Evolutionary conservation across 306 rosid species (phyloP), one percentile per base, ranked within the genome.

Genomic region (Cicer judaicum): DNA sequence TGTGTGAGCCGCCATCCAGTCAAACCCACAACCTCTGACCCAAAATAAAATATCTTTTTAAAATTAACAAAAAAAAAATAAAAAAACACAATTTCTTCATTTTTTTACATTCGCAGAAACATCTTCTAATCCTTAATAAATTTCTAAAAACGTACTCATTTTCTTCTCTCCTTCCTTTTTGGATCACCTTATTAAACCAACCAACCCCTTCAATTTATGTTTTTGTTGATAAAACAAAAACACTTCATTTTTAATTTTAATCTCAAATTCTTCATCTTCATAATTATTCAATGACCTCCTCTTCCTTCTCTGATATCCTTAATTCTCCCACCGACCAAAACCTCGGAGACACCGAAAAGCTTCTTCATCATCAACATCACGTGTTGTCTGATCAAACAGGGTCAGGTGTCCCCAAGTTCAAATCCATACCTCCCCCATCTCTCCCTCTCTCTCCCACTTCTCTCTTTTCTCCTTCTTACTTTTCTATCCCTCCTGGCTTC

Each of bases 381-480:
- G 77, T 88, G 40, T 34, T 88, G 15, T 86, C 86, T 10, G 97
- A 89, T 29, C 74, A 76, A 34, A 81, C 83, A 6, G 89, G 85
- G 14, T 88, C 80, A 5, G 93, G 91, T 15, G 87, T 87, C 11
- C 96, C 98, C 5, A 91, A 87, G 12, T 93, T 94, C 88, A 94
- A 90, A 81, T 91, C 96, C 5, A 76, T 77, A 43, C 88, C 93
- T 0, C 98, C 98, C 9, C 97, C 97, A 2, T 89, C 96, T 19
- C 85, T 94, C 2, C 98, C 97, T 61, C 79, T 92, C 13, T 86
- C 93, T 53, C 75, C 89, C 1, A 44, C 85, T 13, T 52, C 70
- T 84, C 96, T 74, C 89, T 44, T 87, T 9, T 88, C 96, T 65
- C 93, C 96, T 13, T 88, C 95, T 53, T 88, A 86, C 77, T 94